Evolutionary conservation across 169 alveolate species (phyloP).

Genomic region (Eimeria falciformis): DNA sequence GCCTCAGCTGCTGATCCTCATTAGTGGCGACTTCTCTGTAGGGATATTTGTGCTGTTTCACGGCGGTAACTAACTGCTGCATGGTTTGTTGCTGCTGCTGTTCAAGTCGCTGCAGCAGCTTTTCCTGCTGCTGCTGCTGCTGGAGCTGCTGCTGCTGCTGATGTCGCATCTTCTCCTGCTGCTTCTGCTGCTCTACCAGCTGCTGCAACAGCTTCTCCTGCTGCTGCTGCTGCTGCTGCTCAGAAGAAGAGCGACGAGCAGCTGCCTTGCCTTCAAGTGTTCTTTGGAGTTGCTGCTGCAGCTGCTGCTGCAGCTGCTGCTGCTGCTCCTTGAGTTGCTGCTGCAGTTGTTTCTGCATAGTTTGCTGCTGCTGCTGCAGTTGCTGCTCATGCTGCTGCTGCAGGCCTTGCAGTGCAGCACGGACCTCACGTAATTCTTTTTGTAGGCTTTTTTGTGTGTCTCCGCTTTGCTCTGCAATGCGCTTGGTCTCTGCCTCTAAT

Average conservation of each 20-base stretch:
- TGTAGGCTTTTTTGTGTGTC: conserved; percentile 13
- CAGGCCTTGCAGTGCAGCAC: conserved; percentile 12
- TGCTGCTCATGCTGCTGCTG: conserved; percentile 31
- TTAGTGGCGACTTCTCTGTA: too few species aligned
- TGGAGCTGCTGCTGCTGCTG: conserved; percentile 35
- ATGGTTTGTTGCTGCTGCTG: neutral
- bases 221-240: conserved; percentile 51
- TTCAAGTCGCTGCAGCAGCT: neutral
- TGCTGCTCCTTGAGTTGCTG: conserved; percentile 40
- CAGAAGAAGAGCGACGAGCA: too few species aligned
- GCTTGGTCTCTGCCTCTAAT: conserved; percentile 24
- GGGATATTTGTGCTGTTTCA: neutral
- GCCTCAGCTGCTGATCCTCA: conserved; percentile 8
- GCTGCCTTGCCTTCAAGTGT: conserved; percentile 4
- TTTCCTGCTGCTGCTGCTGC: conserved; percentile 33
- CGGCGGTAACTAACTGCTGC: conserved; percentile 1
- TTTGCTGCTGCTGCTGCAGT: neutral
- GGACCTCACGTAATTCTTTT: conserved; percentile 37
- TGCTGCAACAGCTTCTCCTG: conserved; percentile 53
- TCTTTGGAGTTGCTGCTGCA: conserved; percentile 18
- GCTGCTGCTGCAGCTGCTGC: conserved; percentile 38
- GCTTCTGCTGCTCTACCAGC: conserved; percentile 34
- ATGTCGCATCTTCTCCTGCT: conserved; percentile 7
- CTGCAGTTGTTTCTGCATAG: conserved; percentile 12
- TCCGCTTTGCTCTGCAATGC: conserved; percentile 17